Base-by-base conservation (phyloP, 208 protist species). In the Herpetomonas samuelpessoai region DNA sequence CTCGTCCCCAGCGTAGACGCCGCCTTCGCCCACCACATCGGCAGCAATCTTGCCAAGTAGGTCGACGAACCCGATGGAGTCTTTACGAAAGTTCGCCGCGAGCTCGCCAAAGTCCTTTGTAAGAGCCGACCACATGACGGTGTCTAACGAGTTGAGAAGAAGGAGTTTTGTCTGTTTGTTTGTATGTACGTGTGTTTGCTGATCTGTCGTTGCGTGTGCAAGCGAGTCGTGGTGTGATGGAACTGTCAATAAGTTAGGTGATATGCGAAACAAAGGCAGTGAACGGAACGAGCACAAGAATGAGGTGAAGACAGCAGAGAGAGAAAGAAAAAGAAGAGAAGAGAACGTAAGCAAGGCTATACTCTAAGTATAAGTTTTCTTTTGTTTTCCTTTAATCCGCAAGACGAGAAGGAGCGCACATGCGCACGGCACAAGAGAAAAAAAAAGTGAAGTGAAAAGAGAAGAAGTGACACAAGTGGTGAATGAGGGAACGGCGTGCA, bases 1-100 rank as follows among this genome's bases (percentile, higher is more conserved):
- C 65, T 93, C 83, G 46, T 91, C 86, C 0, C 83, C 86, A 24
- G 83, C 83, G 50, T 85, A 77, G 39, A 78, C 31, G 28, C 61
- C 66, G n/a, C 65, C 58, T 4, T 67, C 38, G 25, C 81, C 86
- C 1, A 85, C 73, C n/a, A 88, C 75, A n/a, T 91, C 79, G 4
- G 68, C 64, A 0, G 82, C 76, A 24, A 93, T 66, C 4, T 76
- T 57, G 9, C 65, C 68, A 0, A 93, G 45, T 2, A 78, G 68
- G 28, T 74, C 68, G 22, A 88, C 70, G 25, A 90, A 67, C 50
- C 59, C 69, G 18, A 60, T 67, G 2, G 86, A 88, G 68, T 93
- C 82, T 10, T 68, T 71, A 48, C 76, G 60, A 26, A 93, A 31
- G 46, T 69, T 81, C 61, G 74, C 60, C 22, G 79, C 76, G 56